These are phyloP conservation scores for Monilinia vaccinii-corymbosi DNA, from an alignment of 2,329 filamentous ascomycete species.

Conservation along the genomic window DNA sequence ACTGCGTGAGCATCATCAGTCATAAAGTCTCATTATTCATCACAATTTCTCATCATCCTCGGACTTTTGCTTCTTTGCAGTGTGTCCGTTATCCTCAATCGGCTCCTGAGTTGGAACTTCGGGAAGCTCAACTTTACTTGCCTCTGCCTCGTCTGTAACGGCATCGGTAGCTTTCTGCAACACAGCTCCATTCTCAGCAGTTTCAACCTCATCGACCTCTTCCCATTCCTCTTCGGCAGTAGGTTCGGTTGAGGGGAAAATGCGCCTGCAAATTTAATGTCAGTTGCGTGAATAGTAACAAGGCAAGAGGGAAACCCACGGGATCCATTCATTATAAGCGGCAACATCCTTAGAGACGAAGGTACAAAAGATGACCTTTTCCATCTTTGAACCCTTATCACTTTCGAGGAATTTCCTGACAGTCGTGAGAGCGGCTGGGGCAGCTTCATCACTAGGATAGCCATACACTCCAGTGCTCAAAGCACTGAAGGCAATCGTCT, in stretches of 20 bases:
- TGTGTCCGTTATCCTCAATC: slow-evolving; percentile 25
- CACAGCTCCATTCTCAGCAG: slow-evolving; percentile 20
- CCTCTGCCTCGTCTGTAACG: slow-evolving; percentile 13
- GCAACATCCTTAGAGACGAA: slow-evolving; percentile 70
- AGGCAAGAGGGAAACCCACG: slow-evolving; percentile 47
- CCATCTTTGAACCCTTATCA: slow-evolving; percentile 42
- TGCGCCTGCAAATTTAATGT: slow-evolving; percentile 29
- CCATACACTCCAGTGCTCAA: slow-evolving; percentile 88
- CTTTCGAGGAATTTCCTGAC: slow-evolving; percentile 47
- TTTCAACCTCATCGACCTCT: slow-evolving; percentile 22
- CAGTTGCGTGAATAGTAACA: background rate
- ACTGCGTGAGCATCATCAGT: background rate
- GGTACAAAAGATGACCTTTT: slow-evolving; percentile 75
- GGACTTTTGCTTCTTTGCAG: slow-evolving; percentile 31
- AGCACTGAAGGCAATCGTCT: slow-evolving; percentile 70
- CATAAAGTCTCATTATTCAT: background rate
- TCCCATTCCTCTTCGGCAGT: slow-evolving; percentile 22
- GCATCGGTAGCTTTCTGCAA: background rate
- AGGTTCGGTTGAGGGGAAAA: slow-evolving; percentile 38
- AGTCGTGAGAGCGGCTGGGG: slow-evolving; percentile 55
- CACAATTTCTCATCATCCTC: slow-evolving; percentile 14
- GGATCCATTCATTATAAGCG: slow-evolving; percentile 61
- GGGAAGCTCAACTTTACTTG: slow-evolving; percentile 29
- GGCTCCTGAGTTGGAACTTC: slow-evolving; percentile 32
- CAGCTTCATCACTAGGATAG: slow-evolving; percentile 69